phyloP scores from a whole-genome alignment of 768 basidiomycete genomes.

The Mycena crocata region DNA sequence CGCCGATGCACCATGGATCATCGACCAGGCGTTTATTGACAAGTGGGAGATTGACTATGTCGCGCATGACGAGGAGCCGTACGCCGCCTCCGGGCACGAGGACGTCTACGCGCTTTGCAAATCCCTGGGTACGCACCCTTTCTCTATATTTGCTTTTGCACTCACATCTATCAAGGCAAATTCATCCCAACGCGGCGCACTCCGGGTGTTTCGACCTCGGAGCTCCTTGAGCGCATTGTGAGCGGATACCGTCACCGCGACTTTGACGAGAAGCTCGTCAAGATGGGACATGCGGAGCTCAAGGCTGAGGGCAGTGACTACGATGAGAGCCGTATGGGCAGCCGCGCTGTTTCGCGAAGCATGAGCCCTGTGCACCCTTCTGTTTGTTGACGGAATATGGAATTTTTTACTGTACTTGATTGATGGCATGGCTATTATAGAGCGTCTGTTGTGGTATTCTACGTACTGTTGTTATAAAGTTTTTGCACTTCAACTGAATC shows the following conservation, averaged over 20 bases:
- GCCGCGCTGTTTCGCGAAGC: constrained; percentile 37
- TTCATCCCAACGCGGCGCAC: constrained; percentile 97
- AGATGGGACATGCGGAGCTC: constrained; percentile 85
- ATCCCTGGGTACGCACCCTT: constrained; percentile 67
- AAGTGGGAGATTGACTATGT: constrained; percentile 95
- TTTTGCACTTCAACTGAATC: neutral
- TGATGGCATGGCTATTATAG: neutral
- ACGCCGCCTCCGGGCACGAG: constrained; percentile 78
- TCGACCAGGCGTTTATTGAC: constrained; percentile 84
- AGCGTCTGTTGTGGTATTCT: neutral
- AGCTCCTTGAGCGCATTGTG: constrained; percentile 92
- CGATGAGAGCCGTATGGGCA: constrained; percentile 46
- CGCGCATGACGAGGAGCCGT: constrained; percentile 95
- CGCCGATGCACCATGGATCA: constrained; percentile 91
- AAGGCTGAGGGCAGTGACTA: constrained; percentile 72
- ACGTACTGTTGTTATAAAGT: neutral
- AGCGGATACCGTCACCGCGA: constrained; percentile 84
- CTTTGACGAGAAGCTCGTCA: constrained; percentile 90
- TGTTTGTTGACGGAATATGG: neutral
- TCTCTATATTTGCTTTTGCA: constrained; percentile 1
- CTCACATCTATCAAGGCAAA: constrained; percentile 67
- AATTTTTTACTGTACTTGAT: neutral
- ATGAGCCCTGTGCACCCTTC: constrained; percentile 19
- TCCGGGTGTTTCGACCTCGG: constrained; percentile 93
- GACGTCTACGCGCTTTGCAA: constrained; percentile 92